Percentiles rank a stretch among this genome's conserved stretches.
These are phyloP conservation scores for Fusarium robinianum DNA, from an alignment of 2,329 filamentous ascomycete genomes.

Conservation along the genomic window DNA sequence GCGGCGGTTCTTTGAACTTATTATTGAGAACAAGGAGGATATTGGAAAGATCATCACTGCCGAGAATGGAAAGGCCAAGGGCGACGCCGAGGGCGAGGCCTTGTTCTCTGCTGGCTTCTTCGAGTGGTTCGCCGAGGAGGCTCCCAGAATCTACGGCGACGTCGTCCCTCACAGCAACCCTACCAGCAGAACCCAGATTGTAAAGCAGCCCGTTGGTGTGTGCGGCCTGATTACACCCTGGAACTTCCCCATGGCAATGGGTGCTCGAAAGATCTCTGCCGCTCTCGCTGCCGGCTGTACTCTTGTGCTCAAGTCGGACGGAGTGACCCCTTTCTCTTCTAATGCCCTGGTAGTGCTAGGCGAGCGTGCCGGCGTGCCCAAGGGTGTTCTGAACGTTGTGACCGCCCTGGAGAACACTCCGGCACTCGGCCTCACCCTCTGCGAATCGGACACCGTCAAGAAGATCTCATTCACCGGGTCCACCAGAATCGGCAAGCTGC, in stretches of 20 bases:
- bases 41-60: constrained; percentile 68
- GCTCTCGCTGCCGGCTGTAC: constrained; percentile 74
- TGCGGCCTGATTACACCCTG: constrained; percentile 44
- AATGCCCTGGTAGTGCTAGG: constrained; percentile 82
- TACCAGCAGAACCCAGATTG: constrained; percentile 66
- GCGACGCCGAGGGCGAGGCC: constrained; percentile 61
- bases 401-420: constrained; percentile 69
- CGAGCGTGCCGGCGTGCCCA: constrained; percentile 66
- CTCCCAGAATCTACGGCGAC: constrained; percentile 59
- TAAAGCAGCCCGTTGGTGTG: constrained; percentile 46
- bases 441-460: constrained; percentile 64
- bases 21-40: constrained; percentile 66
- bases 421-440: constrained; percentile 66
- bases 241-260: constrained; percentile 64
- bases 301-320: constrained; percentile 81
- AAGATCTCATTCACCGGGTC: constrained; percentile 78
- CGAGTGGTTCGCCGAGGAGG: constrained; percentile 60
- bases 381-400: constrained; percentile 55
- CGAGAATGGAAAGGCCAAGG: constrained; percentile 71
- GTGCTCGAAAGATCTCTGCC: constrained; percentile 49
- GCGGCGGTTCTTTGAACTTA: constrained; percentile 66
- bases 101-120: constrained; percentile 63
- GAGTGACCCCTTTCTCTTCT: constrained; percentile 85
- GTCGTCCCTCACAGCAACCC: constrained; percentile 63
- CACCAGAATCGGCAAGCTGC: constrained; percentile 50